Evolutionary conservation across 2,329 filamentous ascomycete species (phyloP).

Genomic region (Aciculosporium take): DNA sequence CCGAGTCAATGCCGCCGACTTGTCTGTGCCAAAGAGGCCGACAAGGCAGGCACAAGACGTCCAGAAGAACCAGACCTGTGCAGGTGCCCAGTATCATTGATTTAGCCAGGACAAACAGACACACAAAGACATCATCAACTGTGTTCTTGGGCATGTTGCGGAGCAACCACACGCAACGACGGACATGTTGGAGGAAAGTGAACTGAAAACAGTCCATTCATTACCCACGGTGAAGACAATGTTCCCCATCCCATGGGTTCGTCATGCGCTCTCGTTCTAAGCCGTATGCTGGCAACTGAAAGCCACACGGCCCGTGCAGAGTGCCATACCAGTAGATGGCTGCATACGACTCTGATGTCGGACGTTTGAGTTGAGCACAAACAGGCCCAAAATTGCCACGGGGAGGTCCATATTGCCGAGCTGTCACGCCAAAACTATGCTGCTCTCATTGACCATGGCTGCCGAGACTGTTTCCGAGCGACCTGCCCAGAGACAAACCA

Average conservation of each 20-base stretch:
- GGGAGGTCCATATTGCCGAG: slow-evolving; percentile 58
- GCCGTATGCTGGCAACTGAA: slow-evolving; percentile 42
- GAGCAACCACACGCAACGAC: neutral
- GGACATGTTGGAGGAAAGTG: neutral
- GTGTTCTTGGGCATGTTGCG: no score
- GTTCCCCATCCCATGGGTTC: slow-evolving; percentile 52
- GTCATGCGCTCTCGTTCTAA: slow-evolving; percentile 41
- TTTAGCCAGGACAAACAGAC: slow-evolving; percentile 3
- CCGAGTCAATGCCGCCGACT: slow-evolving; percentile 3
- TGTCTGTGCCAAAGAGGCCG: slow-evolving; percentile 42
- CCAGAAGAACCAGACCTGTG: slow-evolving; percentile 37
- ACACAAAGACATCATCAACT: no score
- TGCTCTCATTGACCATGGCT: slow-evolving; percentile 26
- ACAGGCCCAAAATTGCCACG: slow-evolving; percentile 48
- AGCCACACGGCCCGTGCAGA: slow-evolving; percentile 52
- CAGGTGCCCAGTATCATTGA: neutral
- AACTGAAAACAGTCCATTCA: neutral
- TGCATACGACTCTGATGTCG: slow-evolving; percentile 50
- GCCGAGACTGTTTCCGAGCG: slow-evolving; percentile 20
- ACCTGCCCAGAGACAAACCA: slow-evolving; percentile 53
- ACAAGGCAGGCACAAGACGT: slow-evolving; percentile 43
- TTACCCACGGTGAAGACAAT: slow-evolving; percentile 47
- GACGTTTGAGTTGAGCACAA: slow-evolving; percentile 48
- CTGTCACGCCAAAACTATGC: slow-evolving; percentile 47
- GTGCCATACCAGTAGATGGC: slow-evolving; percentile 51